Percentiles rank a stretch among this genome's conserved stretches.
Evolutionary conservation across 2,329 filamentous ascomycete genomes (phyloP).

Genomic region (Scytalidium lignicola): DNA sequence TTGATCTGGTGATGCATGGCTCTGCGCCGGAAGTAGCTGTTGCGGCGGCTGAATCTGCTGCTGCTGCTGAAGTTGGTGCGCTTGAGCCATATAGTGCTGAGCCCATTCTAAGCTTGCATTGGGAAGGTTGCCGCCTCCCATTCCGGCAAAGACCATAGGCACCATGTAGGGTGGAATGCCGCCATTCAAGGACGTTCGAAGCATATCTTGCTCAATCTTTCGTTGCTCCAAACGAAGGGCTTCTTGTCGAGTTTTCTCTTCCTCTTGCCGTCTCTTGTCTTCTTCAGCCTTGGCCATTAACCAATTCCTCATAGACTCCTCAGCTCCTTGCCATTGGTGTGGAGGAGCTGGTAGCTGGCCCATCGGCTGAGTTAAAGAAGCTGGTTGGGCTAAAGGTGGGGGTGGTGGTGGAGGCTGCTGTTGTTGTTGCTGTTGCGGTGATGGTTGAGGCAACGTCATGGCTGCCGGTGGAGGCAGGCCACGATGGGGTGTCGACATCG

Average conservation of each 20-base stretch:
- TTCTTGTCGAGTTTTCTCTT: slow-evolving; percentile 62
- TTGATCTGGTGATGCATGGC: slow-evolving; percentile 48
- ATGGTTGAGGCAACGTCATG: slow-evolving; percentile 50
- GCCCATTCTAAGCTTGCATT: slow-evolving; percentile 61
- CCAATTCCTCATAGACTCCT: slow-evolving; percentile 70
- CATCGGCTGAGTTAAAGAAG: slow-evolving; percentile 31
- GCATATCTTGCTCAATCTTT: slow-evolving; percentile 67
- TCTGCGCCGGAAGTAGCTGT: slow-evolving; percentile 40
- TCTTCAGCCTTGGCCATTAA: slow-evolving; percentile 67
- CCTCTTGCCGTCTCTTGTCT: slow-evolving; percentile 67
- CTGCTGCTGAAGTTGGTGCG: slow-evolving; percentile 41
- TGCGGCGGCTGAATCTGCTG: slow-evolving; percentile 24
- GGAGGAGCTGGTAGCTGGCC: slow-evolving; percentile 58
- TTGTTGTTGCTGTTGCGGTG: slow-evolving; percentile 10
- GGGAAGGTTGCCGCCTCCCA: slow-evolving; percentile 58
- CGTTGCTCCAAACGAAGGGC: slow-evolving; percentile 65
- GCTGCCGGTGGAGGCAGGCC: slow-evolving; percentile 64
- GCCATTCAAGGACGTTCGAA: slow-evolving; percentile 61
- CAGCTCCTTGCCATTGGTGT: slow-evolving; percentile 60
- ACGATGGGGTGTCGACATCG: slow-evolving; percentile 66
- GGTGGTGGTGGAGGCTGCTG: slow-evolving; percentile 24
- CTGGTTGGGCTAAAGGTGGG: slow-evolving; percentile 27
- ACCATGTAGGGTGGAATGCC: slow-evolving; percentile 71
- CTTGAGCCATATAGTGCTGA: slow-evolving; percentile 58
- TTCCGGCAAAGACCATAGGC: slow-evolving; percentile 68